Percentiles rank a stretch among this genome's conserved stretches.
Evolutionary conservation across 352 stramenopile species (phyloP).

Genomic region (Pilasporangium apinafurcum): DNA sequence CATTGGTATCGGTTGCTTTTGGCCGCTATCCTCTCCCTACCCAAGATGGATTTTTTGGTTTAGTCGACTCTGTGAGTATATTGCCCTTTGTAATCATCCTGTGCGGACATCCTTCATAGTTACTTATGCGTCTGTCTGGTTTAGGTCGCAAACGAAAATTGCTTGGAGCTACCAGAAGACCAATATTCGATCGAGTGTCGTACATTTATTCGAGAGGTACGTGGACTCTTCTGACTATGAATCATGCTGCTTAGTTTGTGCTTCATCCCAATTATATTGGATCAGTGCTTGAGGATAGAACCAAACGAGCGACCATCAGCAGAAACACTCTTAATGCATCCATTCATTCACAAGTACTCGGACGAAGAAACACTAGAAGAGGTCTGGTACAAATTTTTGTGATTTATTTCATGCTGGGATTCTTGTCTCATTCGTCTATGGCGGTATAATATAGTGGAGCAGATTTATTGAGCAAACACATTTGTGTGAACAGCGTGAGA

Average conservation of each 20-base stretch:
- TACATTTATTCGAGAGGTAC: conserved; percentile 65
- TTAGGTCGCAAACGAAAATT: conserved; percentile 76
- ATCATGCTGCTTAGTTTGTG: background rate
- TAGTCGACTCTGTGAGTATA: conserved; percentile 68
- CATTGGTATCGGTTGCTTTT: conserved; percentile 71
- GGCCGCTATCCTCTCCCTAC: conserved; percentile 81
- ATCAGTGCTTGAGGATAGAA: conserved; percentile 61
- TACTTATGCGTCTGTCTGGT: background rate
- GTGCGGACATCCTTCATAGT: too few species aligned
- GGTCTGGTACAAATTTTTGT: conserved; percentile 17
- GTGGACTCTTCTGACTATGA: background rate
- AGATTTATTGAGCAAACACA: conserved; percentile 48
- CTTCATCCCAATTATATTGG: background rate
- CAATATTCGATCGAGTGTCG: conserved; percentile 63
- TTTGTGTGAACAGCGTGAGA: conserved; percentile 49
- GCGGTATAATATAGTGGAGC: conserved; percentile 52
- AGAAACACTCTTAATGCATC: conserved; percentile 57
- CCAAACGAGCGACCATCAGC: conserved; percentile 57
- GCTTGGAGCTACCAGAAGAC: conserved; percentile 53
- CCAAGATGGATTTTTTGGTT: conserved; percentile 84
- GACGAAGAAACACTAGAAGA: conserved; percentile 58
- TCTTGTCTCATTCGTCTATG: background rate
- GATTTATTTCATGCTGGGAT: background rate
- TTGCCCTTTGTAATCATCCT: background rate
- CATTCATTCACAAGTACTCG: conserved; percentile 65